Percentiles rank a stretch among this genome's conserved stretches.
phyloP scores from a whole-genome alignment of 2,329 filamentous ascomycete species.

The Huntiella bhutanensis region DNA sequence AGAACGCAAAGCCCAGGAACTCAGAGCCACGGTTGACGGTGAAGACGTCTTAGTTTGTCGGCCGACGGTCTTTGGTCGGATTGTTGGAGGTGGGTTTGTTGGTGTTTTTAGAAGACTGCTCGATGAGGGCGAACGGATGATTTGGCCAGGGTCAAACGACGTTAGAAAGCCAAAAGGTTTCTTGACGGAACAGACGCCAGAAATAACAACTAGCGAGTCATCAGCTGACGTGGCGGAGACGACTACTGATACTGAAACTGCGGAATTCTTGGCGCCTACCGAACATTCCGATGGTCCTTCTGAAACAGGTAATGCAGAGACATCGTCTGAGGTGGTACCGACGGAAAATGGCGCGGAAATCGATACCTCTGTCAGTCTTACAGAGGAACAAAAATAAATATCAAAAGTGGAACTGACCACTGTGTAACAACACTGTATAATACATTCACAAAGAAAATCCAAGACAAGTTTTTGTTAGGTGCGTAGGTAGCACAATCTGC shows the following conservation, averaged over 20 bases:
- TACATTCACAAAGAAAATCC: too few relatives aligned
- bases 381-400: too few relatives aligned
- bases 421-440: too few relatives aligned
- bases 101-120: constrained; percentile 21
- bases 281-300: too few relatives aligned
- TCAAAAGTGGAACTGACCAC: too few relatives aligned
- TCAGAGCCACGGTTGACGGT: constrained; percentile 14
- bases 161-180: constrained; percentile 1
- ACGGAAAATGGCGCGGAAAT: too few relatives aligned
- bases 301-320: too few relatives aligned
- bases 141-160: not conserved
- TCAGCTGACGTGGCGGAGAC: not conserved
- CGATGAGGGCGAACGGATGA: not conserved
- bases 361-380: too few relatives aligned
- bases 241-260: not conserved
- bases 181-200: not conserved
- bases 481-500: too few relatives aligned
- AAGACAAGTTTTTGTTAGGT: too few relatives aligned
- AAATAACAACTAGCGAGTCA: not conserved
- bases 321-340: too few relatives aligned
- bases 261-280: too few relatives aligned
- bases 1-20: not conserved
- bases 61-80: constrained; percentile 23
- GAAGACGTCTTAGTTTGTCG: constrained; percentile 22
- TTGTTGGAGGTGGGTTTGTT: constrained; percentile 24